Evolutionary conservation across 768 basidiomycete genomes (phyloP).

Genomic region (Xanthoconium stramineum): DNA sequence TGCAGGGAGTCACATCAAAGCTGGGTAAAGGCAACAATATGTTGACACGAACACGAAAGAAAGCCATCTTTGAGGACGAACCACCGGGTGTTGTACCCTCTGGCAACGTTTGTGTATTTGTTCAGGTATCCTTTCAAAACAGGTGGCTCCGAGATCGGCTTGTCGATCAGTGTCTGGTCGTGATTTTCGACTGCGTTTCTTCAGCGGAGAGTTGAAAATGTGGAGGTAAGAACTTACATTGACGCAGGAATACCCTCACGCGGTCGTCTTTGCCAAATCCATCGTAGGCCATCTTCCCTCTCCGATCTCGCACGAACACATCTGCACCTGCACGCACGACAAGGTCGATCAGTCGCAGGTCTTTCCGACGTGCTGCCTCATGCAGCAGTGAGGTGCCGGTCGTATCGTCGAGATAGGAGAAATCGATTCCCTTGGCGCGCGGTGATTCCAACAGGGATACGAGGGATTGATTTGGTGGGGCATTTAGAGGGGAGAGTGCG

Average conservation of each 20-base stretch:
- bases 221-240: slow-evolving; percentile 52
- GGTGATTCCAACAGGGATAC: slow-evolving; percentile 64
- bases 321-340: slow-evolving; percentile 84
- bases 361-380: slow-evolving; percentile 79
- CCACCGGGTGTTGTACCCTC: slow-evolving; percentile 87
- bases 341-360: slow-evolving; percentile 79
- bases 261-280: slow-evolving; percentile 76
- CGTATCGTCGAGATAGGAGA: slow-evolving; percentile 77
- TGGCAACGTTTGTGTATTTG: slow-evolving; percentile 91
- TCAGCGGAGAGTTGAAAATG: slow-evolving; percentile 1
- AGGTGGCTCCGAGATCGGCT: slow-evolving; percentile 51
- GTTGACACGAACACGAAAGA: slow-evolving; percentile 65
- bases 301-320: slow-evolving; percentile 79
- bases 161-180: slow-evolving; percentile 65
- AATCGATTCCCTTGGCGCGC: slow-evolving; percentile 66
- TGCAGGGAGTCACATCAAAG: slow-evolving; percentile 10
- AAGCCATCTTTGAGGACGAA: slow-evolving; percentile 86
- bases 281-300: slow-evolving; percentile 66
- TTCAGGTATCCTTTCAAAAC: slow-evolving; percentile 75
- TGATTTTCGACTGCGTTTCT: slow-evolving; percentile 65
- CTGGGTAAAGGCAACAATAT: neutral
- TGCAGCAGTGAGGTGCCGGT: slow-evolving; percentile 79
- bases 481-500: slow-evolving; percentile 53
- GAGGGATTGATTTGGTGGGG: slow-evolving; percentile 43
- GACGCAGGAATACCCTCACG: slow-evolving; percentile 77